Evolutionary conservation across 2,329 filamentous ascomycete species (phyloP), one percentile per base, ranked within the genome.

Genomic region (Aspergillus thermomutatus): DNA sequence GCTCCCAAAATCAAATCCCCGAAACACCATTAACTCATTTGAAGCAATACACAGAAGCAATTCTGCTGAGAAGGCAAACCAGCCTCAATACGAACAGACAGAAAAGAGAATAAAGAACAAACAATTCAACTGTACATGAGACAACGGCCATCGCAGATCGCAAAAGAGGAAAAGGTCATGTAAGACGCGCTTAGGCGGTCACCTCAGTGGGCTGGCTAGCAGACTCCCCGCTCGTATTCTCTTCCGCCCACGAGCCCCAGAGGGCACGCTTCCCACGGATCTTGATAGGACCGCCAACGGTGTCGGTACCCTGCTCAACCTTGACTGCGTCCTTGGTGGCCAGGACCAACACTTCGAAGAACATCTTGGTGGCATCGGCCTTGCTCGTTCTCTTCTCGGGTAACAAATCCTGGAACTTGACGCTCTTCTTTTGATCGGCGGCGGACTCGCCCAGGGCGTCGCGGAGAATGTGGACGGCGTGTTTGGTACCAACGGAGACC

Each of bases 271-370:
- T 99, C 57, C 89, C 92, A 64, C 91, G 83, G 57, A 99, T 89
- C 57, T 88, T 83, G 68, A 99, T 91, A 14, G 88, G 84, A 2
- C 87, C 89, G 50, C 92, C 92, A 26, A 97, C 83, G 40, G 82
- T 69, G 14, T 83, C 83, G 60, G 87, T 80, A 50, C 84, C 83
- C 75, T 99, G 94, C 72, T 97, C 93, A 26, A 97, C 91, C 77
- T 96, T 96, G 77, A 99, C 90, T 27, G 94, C 94, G 72, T 99
- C 94, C 78, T 99, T 99, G 45, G 94, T 99, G 4, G 93, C 94
- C 49, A 99, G 82, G 3, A 99, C 94, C 25, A 99, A 82, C 54
- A 94, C 88, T 77, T 99, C 94, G 68, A 99, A 99, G 79, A 99
- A 99, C 92, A 99, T 97, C 82, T 97, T 97, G 46, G 94, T 99